A percentile compares a stretch with the other conserved stretches of the same genome.
phyloP scores from a whole-genome alignment of 106 monocot genomes.

The Acorus gramineus region DNA sequence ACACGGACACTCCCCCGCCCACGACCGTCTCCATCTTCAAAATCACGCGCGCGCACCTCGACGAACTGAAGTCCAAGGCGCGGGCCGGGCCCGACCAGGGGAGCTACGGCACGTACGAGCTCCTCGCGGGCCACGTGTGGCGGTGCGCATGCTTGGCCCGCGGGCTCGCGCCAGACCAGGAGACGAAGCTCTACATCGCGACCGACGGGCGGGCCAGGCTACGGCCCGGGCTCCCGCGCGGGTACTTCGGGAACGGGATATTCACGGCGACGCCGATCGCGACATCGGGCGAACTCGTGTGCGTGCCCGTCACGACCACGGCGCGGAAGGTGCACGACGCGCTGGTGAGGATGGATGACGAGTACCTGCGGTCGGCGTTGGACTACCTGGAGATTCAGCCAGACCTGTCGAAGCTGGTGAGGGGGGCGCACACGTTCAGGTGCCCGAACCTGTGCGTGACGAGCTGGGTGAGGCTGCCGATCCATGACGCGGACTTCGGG shows the following conservation, averaged over 20 bases:
- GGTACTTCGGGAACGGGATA: conserved; percentile 46
- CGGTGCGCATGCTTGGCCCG: conserved; percentile 42
- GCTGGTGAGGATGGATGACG: conserved; percentile 12
- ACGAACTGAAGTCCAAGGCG: conserved; percentile 18
- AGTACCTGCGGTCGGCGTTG: conserved; percentile 24
- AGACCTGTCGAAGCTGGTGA: conserved; percentile 6
- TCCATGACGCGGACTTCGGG: conserved; percentile 47
- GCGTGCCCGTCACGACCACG: background rate
- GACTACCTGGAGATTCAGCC: conserved; percentile 32
- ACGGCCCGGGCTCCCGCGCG: conserved; percentile 28
- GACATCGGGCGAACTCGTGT: conserved; percentile 13
- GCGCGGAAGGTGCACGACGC: conserved; percentile 20
- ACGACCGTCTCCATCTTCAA: conserved; percentile 17
- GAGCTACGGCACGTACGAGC: conserved; percentile 30
- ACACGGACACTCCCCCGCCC: background rate
- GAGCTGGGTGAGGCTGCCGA: conserved; percentile 38
- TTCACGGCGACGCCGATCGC: conserved; percentile 14
- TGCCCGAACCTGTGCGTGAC: conserved; percentile 20
- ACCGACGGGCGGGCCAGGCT: conserved; percentile 29
- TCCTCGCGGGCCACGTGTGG: conserved; percentile 44
- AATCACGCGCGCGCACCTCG: conserved; percentile 29
- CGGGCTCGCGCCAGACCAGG: conserved; percentile 6
- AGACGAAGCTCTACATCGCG: conserved; percentile 29
- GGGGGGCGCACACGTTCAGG: conserved; percentile 6
- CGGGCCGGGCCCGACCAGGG: background rate